phyloP scores from a whole-genome alignment of 139 green algal genomes.

The Edaphochlamys debaryana region DNA sequence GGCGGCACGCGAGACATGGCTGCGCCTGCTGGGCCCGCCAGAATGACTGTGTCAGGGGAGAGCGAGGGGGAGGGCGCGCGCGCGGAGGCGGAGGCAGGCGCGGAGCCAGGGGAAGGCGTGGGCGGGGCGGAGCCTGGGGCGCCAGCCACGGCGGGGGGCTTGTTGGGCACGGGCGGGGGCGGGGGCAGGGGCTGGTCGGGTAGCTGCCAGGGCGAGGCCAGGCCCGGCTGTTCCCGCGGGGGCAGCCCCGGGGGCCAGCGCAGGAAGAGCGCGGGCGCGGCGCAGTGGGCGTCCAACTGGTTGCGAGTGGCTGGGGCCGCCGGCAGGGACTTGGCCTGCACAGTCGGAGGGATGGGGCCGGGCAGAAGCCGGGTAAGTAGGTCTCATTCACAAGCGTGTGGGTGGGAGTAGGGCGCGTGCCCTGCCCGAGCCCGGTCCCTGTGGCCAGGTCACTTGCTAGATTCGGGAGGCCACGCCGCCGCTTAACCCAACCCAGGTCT shows the following conservation, averaged over 20 bases:
- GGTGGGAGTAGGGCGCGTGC: neutral
- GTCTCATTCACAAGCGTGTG: no score
- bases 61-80: neutral
- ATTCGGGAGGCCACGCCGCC: no score
- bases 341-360: no score
- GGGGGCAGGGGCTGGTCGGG: no score
- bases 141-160: no score
- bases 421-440: no score
- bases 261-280: slow-evolving; percentile 34
- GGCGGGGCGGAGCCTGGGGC: neutral
- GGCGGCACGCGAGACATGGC: slow-evolving; percentile 11
- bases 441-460: neutral
- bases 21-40: slow-evolving; percentile 1
- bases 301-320: slow-evolving; percentile 49
- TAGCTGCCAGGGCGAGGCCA: slow-evolving; percentile 27
- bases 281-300: slow-evolving; percentile 54
- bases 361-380: no score
- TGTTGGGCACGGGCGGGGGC: no score
- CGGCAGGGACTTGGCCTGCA: slow-evolving; percentile 52
- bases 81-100: neutral
- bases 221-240: slow-evolving; percentile 29
- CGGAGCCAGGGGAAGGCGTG: neutral
- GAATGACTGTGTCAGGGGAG: no score
- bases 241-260: slow-evolving; percentile 2
- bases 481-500: neutral